phyloP scores from a whole-genome alignment of 2,329 filamentous ascomycete genomes.

The Parafenestella ontariensis region DNA sequence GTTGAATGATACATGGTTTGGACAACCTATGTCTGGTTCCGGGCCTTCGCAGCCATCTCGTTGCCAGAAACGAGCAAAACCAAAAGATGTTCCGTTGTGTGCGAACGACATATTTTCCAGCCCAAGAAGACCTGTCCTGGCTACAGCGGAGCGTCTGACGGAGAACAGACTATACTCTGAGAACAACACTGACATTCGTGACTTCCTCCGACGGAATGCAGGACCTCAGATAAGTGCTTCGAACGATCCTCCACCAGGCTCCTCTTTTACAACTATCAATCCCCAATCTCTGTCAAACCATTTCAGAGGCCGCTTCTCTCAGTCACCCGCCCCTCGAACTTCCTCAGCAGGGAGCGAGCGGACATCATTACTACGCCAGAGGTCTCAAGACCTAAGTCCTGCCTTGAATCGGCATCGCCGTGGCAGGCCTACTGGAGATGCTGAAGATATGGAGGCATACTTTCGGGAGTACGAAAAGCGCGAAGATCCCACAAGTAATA shows the following conservation, averaged over 20 bases:
- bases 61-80: conserved; percentile 6
- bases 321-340: background rate
- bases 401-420: too few species aligned
- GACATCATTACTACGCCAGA: background rate
- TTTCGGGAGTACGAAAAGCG: too few species aligned
- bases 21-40: conserved; percentile 18
- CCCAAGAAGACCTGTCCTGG: background rate
- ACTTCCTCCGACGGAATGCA: conserved; percentile 23
- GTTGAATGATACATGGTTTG: conserved; percentile 28
- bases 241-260: background rate
- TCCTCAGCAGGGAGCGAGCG: background rate
- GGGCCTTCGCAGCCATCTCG: background rate
- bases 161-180: conserved; percentile 4
- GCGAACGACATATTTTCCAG: background rate
- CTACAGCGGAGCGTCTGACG: background rate
- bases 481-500: too few species aligned
- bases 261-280: conserved; percentile 20
- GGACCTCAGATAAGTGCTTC: background rate
- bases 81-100: background rate
- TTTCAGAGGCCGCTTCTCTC: background rate
- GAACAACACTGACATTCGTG: conserved; percentile 35
- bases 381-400: background rate
- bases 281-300: background rate
- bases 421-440: too few species aligned
- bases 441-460: too few species aligned